Base-by-base conservation (phyloP, 129 eudicot species). In the Flaveria brownii region DNA sequence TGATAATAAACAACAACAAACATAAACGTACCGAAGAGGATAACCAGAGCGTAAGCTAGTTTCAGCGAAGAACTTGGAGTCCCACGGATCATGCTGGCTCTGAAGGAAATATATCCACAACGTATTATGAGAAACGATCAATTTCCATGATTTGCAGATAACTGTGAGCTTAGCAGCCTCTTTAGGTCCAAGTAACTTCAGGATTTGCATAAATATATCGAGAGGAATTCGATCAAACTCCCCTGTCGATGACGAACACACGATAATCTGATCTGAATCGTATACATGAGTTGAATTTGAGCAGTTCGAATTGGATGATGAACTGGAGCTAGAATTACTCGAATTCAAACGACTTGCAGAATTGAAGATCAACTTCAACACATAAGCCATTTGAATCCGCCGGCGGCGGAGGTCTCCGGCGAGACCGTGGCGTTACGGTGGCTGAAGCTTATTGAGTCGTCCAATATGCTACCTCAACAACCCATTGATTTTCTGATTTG, bases 71-170 rank as follows among this genome's bases (percentile, higher is more conserved):
- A 94, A 88, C 60, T 79, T 77, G 1, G 97, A 87, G 15, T 91
- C 97, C 91, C 89, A 88, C 0, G 92, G 89, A 76, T 77, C 86
- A 9, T 66, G 79, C 68, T 80, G 83, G 61, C 84, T 82, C 75
- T 85, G 93, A 23, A 90, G 87, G 65, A 82, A 94, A 69, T 87
- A 69, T 16, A 91, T 83, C 98, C 98, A 94, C 4, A 94, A 72
- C 28, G 83, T 87, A 80, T 91, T 91, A 49, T 87, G 88, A 12
- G 91, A 77, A 23, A 89, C 85, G 2, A 94, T 60, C 22, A 82
- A 65, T 60, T 88, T 89, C 97, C 91, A 94, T 11, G 92, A 76
- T 61, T 79, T 94, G 60, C 98, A 94, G 0, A 94, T 87, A 11
- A 82, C 81, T 1, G 85, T 76, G 25, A 94, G 78, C 76, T 83